These are phyloP conservation scores for Globisporangium rhizosaccharum DNA, from an alignment of 352 stramenopile species.

Conservation along the genomic window DNA sequence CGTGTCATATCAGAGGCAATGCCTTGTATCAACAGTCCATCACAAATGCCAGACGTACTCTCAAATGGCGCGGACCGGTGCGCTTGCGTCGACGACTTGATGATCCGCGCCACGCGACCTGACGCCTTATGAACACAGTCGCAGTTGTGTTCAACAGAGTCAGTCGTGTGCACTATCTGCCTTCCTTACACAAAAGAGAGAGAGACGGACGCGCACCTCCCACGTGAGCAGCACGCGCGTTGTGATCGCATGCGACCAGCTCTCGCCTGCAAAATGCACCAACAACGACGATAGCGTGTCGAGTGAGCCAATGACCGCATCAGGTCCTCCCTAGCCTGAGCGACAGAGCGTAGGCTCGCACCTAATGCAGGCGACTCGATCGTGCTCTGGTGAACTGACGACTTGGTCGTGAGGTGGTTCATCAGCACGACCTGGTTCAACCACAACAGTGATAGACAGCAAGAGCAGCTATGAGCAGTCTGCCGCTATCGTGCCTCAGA, in stretches of 20 bases:
- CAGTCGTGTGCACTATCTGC: too few species aligned
- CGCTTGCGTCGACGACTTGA: constrained; percentile 43
- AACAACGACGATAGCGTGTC: background rate
- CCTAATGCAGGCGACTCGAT: constrained; percentile 26
- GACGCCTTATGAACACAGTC: constrained; percentile 17
- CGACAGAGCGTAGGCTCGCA: constrained; percentile 1
- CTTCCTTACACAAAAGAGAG: background rate
- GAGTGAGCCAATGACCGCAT: background rate
- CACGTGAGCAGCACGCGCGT: constrained; percentile 61
- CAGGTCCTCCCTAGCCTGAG: background rate
- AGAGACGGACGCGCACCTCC: constrained; percentile 36
- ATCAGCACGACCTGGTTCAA: constrained; percentile 42
- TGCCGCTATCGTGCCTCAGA: background rate
- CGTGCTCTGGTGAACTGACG: constrained; percentile 9
- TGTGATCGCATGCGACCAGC: constrained; percentile 59
- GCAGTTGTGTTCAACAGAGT: background rate
- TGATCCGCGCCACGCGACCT: constrained; percentile 30
- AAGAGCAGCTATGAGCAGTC: background rate
- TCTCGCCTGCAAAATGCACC: constrained; percentile 37
- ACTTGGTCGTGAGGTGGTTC: constrained; percentile 73
- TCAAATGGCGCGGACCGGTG: constrained; percentile 34
- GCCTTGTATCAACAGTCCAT: too few species aligned
- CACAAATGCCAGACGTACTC: constrained; percentile 16
- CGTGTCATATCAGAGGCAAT: background rate
- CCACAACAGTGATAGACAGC: too few species aligned